A percentile compares a stretch with the other conserved stretches of the same genome.
Evolutionary conservation across 768 basidiomycete species (phyloP).

Genomic region (Boletellus ananas): DNA sequence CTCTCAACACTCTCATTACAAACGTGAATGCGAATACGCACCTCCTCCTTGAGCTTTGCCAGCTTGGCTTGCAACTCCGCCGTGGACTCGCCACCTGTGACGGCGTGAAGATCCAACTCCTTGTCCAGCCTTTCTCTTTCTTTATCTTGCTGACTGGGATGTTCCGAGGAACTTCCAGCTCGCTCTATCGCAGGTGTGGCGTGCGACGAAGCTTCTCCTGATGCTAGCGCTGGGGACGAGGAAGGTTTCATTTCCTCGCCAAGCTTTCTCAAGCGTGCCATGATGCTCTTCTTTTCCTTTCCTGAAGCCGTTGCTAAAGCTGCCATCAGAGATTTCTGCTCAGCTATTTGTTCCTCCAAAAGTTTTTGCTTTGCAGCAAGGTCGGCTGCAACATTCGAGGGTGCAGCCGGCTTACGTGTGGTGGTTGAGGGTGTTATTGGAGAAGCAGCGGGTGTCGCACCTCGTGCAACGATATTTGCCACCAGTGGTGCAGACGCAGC

Average conservation of each 20-base stretch:
- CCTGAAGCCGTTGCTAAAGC: slow-evolving; percentile 57
- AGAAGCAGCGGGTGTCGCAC: slow-evolving; percentile 48
- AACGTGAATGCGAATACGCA: slow-evolving; percentile 30
- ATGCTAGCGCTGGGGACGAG: slow-evolving; percentile 24
- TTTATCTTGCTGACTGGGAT: slow-evolving; percentile 45
- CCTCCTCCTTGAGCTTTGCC: slow-evolving; percentile 77
- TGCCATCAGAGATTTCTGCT: slow-evolving; percentile 84
- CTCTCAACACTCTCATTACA: slow-evolving; percentile 6
- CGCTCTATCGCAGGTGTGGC: slow-evolving; percentile 22
- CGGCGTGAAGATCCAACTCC: slow-evolving; percentile 69
- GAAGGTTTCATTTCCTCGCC: slow-evolving; percentile 69
- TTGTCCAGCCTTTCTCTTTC: slow-evolving; percentile 72
- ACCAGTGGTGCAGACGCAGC: slow-evolving; percentile 78
- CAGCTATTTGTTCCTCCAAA: slow-evolving; percentile 77
- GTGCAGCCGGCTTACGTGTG: slow-evolving; percentile 36
- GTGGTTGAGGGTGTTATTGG: slow-evolving; percentile 24
- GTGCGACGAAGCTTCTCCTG: slow-evolving; percentile 30
- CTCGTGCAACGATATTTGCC: slow-evolving; percentile 51
- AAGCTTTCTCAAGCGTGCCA: slow-evolving; percentile 70
- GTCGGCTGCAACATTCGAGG: slow-evolving; percentile 40
- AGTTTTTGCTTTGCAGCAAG: slow-evolving; percentile 73
- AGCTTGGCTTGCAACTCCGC: slow-evolving; percentile 73
- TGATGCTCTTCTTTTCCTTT: slow-evolving; percentile 77
- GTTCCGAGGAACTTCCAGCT: slow-evolving; percentile 26
- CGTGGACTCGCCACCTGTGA: slow-evolving; percentile 45